Conservation (phyloP, 2,329 filamentous ascomycete species). For the Pseudocercospora musae region DNA sequence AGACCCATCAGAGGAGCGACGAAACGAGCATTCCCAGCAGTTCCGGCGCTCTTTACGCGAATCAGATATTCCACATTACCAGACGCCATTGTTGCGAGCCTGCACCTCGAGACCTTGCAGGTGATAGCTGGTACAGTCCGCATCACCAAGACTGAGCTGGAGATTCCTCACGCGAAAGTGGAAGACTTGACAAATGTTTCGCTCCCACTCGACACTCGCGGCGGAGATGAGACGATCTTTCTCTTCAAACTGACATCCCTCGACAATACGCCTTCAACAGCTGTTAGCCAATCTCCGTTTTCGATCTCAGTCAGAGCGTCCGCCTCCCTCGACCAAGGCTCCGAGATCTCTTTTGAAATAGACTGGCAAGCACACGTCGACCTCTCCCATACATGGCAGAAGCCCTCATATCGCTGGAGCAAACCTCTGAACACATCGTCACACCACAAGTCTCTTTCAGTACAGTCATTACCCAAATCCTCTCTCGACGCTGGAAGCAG, state of each 20-base stretch:
- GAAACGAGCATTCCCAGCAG: constrained; percentile 60
- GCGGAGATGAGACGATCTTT: constrained; percentile 72
- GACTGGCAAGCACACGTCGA: constrained; percentile 28
- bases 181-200: constrained; percentile 35
- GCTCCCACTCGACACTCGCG: constrained; percentile 38
- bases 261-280: not conserved
- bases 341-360: constrained; percentile 23
- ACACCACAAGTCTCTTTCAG: constrained; percentile 15
- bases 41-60: constrained; percentile 68
- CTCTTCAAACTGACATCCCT: constrained; percentile 53
- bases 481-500: constrained; percentile 7
- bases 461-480: constrained; percentile 10
- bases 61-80: constrained; percentile 67
- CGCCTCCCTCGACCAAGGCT: constrained; percentile 23
- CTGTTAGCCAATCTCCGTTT: constrained; percentile 2
- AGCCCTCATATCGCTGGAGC: constrained; percentile 29
- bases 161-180: constrained; percentile 57
- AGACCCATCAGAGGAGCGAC: constrained; percentile 64
- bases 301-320: constrained; percentile 23
- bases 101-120: constrained; percentile 31
- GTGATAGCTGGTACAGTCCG: constrained; percentile 42
- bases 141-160: constrained; percentile 58
- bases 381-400: constrained; percentile 15
- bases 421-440: constrained; percentile 19
- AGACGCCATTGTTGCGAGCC: constrained; percentile 27